phyloP scores from a whole-genome alignment of 768 basidiomycete genomes.

The Leccinum boreale region DNA sequence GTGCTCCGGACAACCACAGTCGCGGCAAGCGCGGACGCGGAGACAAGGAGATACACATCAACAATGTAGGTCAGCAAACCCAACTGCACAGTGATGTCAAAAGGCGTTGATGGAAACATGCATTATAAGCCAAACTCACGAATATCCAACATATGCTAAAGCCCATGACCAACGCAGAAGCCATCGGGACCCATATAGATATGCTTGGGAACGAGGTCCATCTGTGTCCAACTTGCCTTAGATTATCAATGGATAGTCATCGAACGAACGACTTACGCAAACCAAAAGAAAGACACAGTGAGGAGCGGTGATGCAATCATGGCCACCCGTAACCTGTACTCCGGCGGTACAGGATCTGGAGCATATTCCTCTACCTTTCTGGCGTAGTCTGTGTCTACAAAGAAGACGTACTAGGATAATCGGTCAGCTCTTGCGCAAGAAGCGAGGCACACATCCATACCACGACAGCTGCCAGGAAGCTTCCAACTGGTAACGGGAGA shows the following conservation, averaged over 20 bases:
- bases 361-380: constrained; percentile 39
- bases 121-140: constrained; percentile 33
- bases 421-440: neutral
- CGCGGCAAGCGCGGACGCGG: constrained; percentile 56
- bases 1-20: constrained; percentile 51
- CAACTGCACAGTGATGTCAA: constrained; percentile 34
- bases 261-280: constrained; percentile 37
- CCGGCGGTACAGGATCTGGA: constrained; percentile 56
- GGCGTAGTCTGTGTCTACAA: constrained; percentile 50
- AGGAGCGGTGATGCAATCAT: constrained; percentile 52
- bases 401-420: constrained; percentile 38
- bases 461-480: constrained; percentile 39
- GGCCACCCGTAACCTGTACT: constrained; percentile 49
- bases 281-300: constrained; percentile 61
- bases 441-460: constrained; percentile 32
- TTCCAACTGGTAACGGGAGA: constrained; percentile 57
- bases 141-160: constrained; percentile 54
- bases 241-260: neutral
- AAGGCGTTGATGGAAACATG: neutral
- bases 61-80: constrained; percentile 59
- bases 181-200: constrained; percentile 51
- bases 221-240: constrained; percentile 25
- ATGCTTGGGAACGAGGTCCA: constrained; percentile 58
- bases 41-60: constrained; percentile 52
- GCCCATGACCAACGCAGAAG: constrained; percentile 48